Evolutionary conservation across 2,329 filamentous ascomycete genomes (phyloP).

Genomic region (Dactylonectria macrodidyma): DNA sequence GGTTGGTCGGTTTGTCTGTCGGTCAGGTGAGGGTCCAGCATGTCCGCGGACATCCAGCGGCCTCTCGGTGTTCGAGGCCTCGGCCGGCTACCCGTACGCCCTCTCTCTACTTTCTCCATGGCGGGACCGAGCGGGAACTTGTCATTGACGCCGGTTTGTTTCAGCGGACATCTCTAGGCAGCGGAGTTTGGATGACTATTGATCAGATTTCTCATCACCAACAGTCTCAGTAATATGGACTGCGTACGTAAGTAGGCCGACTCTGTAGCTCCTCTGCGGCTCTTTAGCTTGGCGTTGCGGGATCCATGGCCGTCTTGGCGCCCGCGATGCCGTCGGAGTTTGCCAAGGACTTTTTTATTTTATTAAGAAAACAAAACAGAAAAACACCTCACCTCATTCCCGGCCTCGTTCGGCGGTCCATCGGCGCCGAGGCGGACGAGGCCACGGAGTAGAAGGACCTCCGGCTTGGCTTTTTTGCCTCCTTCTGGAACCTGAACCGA

Average conservation of each 20-base stretch:
- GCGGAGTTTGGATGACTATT: neutral
- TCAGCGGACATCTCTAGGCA: neutral
- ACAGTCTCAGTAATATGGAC: neutral
- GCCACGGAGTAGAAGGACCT: no score
- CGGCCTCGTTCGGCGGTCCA: constrained; percentile 1
- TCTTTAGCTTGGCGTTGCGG: constrained; percentile 1
- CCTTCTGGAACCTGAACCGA: constrained; percentile 11
- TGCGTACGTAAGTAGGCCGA: no score
- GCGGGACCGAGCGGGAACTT: neutral
- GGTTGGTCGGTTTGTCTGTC: no score
- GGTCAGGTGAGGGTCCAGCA: no score
- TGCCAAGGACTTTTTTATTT: neutral
- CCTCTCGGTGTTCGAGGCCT: no score
- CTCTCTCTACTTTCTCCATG: neutral
- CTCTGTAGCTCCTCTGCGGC: neutral
- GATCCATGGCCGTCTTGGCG: constrained; percentile 7
- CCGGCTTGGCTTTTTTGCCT: neutral
- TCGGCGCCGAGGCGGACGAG: constrained; percentile 11
- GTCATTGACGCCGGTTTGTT: neutral
- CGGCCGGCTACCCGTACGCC: neutral
- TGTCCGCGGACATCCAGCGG: no score
- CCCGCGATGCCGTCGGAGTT: constrained; percentile 22
- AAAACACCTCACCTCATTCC: constrained; percentile 23
- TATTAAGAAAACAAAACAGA: neutral
- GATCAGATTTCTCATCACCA: neutral